Percentiles rank a stretch among this genome's conserved stretches.
These are phyloP conservation scores for Porphyrellus cyaneotinctus DNA, from an alignment of 768 basidiomycete genomes.

Conservation along the genomic window DNA sequence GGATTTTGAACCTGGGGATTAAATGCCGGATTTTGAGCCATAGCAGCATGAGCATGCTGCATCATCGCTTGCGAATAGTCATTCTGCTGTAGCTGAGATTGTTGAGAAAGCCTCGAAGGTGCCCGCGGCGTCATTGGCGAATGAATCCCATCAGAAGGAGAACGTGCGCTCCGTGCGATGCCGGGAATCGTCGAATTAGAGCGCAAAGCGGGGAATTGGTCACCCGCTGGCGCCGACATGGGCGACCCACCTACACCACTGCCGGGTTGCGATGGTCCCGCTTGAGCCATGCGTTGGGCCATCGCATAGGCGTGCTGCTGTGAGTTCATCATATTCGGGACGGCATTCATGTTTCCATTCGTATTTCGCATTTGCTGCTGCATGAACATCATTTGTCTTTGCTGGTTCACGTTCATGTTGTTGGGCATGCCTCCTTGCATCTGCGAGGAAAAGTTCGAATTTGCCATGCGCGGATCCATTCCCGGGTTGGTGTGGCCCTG, in stretches of 20 bases:
- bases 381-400: slow-evolving; percentile 44
- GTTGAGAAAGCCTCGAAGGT: slow-evolving; percentile 33
- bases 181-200: slow-evolving; percentile 65
- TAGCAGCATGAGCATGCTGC: slow-evolving; percentile 33
- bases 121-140: slow-evolving; percentile 42
- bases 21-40: slow-evolving; percentile 27
- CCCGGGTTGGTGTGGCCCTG: slow-evolving; percentile 22
- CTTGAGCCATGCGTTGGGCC: slow-evolving; percentile 45
- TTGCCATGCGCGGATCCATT: slow-evolving; percentile 32
- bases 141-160: slow-evolving; percentile 61
- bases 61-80: slow-evolving; percentile 37
- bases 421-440: slow-evolving; percentile 27
- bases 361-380: slow-evolving; percentile 32
- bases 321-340: slow-evolving; percentile 31
- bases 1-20: slow-evolving; percentile 39
- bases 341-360: slow-evolving; percentile 24
- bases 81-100: slow-evolving; percentile 48
- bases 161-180: slow-evolving; percentile 70
- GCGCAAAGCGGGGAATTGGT: slow-evolving; percentile 47
- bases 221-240: slow-evolving; percentile 37
- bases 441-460: slow-evolving; percentile 27
- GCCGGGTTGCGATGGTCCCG: slow-evolving; percentile 34
- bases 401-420: slow-evolving; percentile 35
- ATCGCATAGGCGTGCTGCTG: slow-evolving; percentile 34
- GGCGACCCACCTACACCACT: slow-evolving; percentile 37